These are phyloP conservation scores for Phytophthora lateralis DNA, from an alignment of 352 stramenopile genomes.

Conservation along the genomic window DNA sequence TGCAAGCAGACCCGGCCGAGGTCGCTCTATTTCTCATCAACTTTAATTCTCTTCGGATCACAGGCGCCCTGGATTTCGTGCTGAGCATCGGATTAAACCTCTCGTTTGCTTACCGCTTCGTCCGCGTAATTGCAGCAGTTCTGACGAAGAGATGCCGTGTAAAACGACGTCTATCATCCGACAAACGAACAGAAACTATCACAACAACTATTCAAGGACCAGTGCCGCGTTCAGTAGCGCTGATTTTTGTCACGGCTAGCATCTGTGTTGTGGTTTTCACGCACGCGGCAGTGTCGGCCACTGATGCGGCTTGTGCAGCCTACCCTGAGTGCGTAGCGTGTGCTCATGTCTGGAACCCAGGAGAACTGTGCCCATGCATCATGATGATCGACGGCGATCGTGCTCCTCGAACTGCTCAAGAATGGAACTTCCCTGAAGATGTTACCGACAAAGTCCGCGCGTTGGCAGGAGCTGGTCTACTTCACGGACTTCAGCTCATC, in stretches of 20 bases:
- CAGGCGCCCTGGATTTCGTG: slow-evolving; percentile 30
- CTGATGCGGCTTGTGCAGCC: slow-evolving; percentile 8
- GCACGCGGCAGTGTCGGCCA: slow-evolving; percentile 8
- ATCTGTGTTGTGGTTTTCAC: slow-evolving; percentile 12
- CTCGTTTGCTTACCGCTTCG: slow-evolving; percentile 42
- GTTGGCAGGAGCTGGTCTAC: slow-evolving; percentile 21
- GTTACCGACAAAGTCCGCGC: slow-evolving; percentile 16
- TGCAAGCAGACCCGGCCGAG: slow-evolving; percentile 33
- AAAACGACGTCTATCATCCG: background rate
- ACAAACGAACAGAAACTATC: background rate
- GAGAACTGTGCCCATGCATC: slow-evolving; percentile 28
- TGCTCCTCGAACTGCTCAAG: slow-evolving; percentile 20
- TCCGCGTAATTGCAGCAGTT: slow-evolving; percentile 26
- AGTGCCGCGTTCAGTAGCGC: slow-evolving; percentile 13
- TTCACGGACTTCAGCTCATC: slow-evolving; percentile 31
- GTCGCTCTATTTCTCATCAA: slow-evolving; percentile 35
- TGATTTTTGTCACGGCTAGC: slow-evolving; percentile 16
- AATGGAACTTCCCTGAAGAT: slow-evolving; percentile 34
- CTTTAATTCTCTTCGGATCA: slow-evolving; percentile 42
- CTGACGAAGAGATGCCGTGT: slow-evolving; percentile 3
- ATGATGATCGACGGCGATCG: slow-evolving; percentile 32
- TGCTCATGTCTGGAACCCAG: slow-evolving; percentile 20
- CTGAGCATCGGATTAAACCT: slow-evolving; percentile 41
- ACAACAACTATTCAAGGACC: slow-evolving; percentile 2
- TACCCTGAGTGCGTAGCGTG: slow-evolving; percentile 32